These are phyloP conservation scores for Chlorella sp. DNA, from an alignment of 139 green algal species.

Conservation along the genomic window DNA sequence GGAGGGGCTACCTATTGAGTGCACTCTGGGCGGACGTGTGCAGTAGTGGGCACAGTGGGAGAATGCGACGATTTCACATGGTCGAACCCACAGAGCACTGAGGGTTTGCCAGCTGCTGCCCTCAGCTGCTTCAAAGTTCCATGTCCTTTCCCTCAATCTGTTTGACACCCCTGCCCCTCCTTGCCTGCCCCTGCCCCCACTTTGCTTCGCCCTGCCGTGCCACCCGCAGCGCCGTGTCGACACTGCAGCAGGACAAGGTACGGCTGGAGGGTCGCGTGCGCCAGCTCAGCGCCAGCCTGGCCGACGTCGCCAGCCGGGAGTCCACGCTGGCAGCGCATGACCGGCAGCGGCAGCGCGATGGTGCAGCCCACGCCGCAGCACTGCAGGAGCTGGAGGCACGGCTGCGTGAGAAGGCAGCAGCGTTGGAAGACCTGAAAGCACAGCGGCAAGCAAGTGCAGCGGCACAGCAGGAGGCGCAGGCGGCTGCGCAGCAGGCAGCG, in stretches of 20 bases:
- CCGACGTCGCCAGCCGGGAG: neutral
- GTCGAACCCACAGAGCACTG: no score
- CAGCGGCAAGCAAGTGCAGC: neutral
- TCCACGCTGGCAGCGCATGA: neutral
- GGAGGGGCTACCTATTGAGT: neutral
- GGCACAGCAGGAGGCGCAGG: neutral
- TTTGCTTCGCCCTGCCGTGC: neutral
- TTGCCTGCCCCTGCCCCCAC: neutral
- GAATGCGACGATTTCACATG: neutral
- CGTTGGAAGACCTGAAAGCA: neutral
- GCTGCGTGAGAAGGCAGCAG: neutral
- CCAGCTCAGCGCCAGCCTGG: conserved; percentile 7
- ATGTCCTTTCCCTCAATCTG: neutral
- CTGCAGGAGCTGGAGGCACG: neutral
- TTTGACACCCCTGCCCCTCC: neutral
- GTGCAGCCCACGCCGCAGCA: neutral
- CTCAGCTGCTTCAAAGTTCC: neutral
- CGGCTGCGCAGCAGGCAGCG: neutral
- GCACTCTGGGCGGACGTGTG: no score
- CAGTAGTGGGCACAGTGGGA: neutral
- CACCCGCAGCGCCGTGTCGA: conserved; percentile 12
- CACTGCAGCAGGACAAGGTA: conserved; percentile 4
- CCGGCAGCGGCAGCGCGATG: neutral
- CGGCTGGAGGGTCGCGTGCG: conserved; percentile 12
- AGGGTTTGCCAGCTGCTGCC: no score